Conservation (phyloP, 2,329 filamentous ascomycete genomes). For the Phialophora expanda region DNA sequence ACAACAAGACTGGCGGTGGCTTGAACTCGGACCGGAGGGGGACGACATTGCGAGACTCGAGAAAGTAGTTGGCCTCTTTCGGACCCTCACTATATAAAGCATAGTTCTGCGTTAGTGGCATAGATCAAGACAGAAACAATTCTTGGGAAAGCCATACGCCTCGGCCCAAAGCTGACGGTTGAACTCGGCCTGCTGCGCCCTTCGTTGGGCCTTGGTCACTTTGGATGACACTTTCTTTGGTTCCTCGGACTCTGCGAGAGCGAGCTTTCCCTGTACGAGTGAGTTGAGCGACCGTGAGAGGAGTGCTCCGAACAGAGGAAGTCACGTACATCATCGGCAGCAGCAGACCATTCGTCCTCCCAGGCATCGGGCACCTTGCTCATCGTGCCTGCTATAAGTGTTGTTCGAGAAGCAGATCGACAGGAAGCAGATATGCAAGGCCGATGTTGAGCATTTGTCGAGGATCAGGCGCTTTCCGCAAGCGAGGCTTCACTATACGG, state of each 20-base stretch:
- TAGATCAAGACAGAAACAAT: neutral
- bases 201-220: slow-evolving; percentile 74
- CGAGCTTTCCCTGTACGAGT: slow-evolving; percentile 42
- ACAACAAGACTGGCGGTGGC: slow-evolving; percentile 80
- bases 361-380: slow-evolving; percentile 70
- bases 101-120: neutral
- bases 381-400: slow-evolving; percentile 23
- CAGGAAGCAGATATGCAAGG: slow-evolving; percentile 1
- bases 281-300: neutral
- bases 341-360: slow-evolving; percentile 88
- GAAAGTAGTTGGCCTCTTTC: slow-evolving; percentile 71
- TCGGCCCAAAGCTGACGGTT: slow-evolving; percentile 89
- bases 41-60: slow-evolving; percentile 65
- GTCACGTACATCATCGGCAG: slow-evolving; percentile 62
- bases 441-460: slow-evolving; percentile 7
- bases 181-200: slow-evolving; percentile 78
- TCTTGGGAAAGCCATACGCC: slow-evolving; percentile 64
- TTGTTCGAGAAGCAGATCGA: neutral
- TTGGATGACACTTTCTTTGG: slow-evolving; percentile 56
- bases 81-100: slow-evolving; percentile 68
- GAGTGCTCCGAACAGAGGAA: neutral
- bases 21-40: slow-evolving; percentile 76
- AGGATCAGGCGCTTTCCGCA: neutral
- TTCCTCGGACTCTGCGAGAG: slow-evolving; percentile 45
- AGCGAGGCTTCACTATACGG: neutral